Base-by-base conservation (phyloP, 768 basidiomycete genomes). In the Dendrothele bispora region DNA sequence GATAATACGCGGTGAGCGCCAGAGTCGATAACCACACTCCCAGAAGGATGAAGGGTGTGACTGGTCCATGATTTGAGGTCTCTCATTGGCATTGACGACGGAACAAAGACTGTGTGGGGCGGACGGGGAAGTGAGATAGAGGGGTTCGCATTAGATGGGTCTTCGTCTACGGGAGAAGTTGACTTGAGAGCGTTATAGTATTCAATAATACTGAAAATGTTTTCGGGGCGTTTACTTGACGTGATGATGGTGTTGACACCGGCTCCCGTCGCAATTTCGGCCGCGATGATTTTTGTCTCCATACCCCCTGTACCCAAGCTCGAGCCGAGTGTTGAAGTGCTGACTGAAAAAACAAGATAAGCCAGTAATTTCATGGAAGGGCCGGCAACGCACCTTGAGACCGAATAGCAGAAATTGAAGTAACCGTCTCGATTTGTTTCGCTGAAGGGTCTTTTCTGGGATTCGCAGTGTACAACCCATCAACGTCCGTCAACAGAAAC, bases 201-300 rank as follows among this genome's bases (percentile, higher is more conserved):
- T 51, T 91, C 82, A 38, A 99, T 88, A 63, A 97, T 93, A 14
- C 71, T 69, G 55, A 89, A 77, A 49, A 98, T 84, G 58, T 78
- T 80, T 38, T 79, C 72, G 0, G 92, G 90, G 21, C 78, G 72
- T 56, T 84, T 88, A 67, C 91, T 94, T 18, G 90, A 88, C 39
- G 86, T 84, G 58, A 99, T 90, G 36, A 98, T 76, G 0, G 95
- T 97, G 4, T 90, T 84, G 26, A 95, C 93, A 6, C 97, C 97
- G 1, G 95, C 95, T 0, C 86, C 94, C 0, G 91, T 95, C 4
- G 95, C 94, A 25, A 99, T 92, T 60, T 99, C 97, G 0, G 97
- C 95, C 1, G 97, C 97, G 54, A 98, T 97, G 56, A 98, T 81
- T 61, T 98, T 99, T 3, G 97, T 99, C 67, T 97, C 94, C 97